Base-by-base conservation (phyloP, 225 moss, liverwort and hornwort genomes). In the Climacium dendroides region DNA sequence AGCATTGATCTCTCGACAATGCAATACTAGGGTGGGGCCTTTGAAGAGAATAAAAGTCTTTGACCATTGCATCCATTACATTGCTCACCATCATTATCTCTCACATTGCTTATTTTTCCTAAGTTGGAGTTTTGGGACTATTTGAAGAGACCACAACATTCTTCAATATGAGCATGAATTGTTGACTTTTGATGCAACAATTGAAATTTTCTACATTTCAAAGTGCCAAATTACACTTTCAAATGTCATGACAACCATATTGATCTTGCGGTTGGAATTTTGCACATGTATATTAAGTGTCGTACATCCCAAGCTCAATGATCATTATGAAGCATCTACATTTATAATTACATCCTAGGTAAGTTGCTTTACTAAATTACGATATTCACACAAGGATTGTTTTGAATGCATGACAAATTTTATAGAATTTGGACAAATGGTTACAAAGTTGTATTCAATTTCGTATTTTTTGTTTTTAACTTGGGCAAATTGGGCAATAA, bases 21-120 rank as follows among this genome's bases (percentile, higher is more conserved):
- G 8, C 8, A 41, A 41, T 25, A 41, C 25, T 26, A 17, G 3
- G 1, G 6, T 28, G 3, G 28, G 6, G 17, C 16, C 5, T 72
- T 43, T 28, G 10, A 2, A 3, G 16, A 43, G 15, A 45, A 72
- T 45, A 16, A 10, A 72, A 45, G 2, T 45, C 3, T 5, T 3
- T 0, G 10, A 2, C 28, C 17, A 72, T 45, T 17, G 6, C 45
- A 45, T 45, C 1, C 1, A 3, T 45, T 72, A 10, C 5, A 72
- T 18, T 1, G 6, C 18, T 45, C 10, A 45, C 0, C 13, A 28
- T 16, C 28, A 41, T 71, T 5, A 43, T 2, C 3, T 6, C 10
- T 1, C 2, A 6, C 0, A 0, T 3, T 2, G 45, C 2, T 29
- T 28, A 43, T 4, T 71, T 25, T 14, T 4, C 0, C 14, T 1